These are phyloP conservation scores for Cladosporium sp. DNA, from an alignment of 2,329 filamentous ascomycete species.

Conservation along the genomic window DNA sequence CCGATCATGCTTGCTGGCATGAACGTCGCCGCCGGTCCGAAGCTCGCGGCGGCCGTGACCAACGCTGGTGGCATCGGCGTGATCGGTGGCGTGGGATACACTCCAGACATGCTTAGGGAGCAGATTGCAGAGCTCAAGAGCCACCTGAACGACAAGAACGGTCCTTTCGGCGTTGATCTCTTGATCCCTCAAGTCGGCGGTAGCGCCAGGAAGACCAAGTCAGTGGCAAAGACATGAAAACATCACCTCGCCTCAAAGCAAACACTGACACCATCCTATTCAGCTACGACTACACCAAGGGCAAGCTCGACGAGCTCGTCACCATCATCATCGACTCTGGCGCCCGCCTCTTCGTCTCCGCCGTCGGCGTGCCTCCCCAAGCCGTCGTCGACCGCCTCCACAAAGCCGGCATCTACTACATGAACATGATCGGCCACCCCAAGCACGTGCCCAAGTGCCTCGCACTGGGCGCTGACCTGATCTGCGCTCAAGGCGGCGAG, in stretches of 20 bases:
- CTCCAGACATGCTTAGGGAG: conserved; percentile 92
- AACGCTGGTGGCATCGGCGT: conserved; percentile 96
- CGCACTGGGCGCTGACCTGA: conserved; percentile 87
- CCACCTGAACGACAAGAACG: conserved; percentile 82
- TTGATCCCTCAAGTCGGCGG: conserved; percentile 93
- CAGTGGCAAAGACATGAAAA: conserved; percentile 20
- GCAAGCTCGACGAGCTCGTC: conserved; percentile 87
- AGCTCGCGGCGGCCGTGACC: conserved; percentile 92
- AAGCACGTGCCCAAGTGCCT: conserved; percentile 98
- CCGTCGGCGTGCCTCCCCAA: conserved; percentile 89
- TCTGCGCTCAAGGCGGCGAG: conserved; percentile 97
- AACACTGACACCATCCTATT: conserved; percentile 17
- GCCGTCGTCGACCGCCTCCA: conserved; percentile 87
- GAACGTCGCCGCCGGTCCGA: conserved; percentile 97
- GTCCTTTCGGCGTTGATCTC: conserved; percentile 91
- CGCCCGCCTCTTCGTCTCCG: conserved; percentile 91
- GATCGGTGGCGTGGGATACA: conserved; percentile 93
- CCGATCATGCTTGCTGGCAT: conserved; percentile 94
- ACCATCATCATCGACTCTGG: conserved; percentile 91
- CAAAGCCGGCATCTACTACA: conserved; percentile 82
- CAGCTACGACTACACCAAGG: conserved; percentile 99
- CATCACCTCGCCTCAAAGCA: neutral
- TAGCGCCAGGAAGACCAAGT: conserved; percentile 92
- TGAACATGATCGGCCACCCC: conserved; percentile 99
- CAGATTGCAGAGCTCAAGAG: conserved; percentile 94